Conservation (phyloP, 371 early-diverging fungal species). For the Fennellomyces sp. region DNA sequence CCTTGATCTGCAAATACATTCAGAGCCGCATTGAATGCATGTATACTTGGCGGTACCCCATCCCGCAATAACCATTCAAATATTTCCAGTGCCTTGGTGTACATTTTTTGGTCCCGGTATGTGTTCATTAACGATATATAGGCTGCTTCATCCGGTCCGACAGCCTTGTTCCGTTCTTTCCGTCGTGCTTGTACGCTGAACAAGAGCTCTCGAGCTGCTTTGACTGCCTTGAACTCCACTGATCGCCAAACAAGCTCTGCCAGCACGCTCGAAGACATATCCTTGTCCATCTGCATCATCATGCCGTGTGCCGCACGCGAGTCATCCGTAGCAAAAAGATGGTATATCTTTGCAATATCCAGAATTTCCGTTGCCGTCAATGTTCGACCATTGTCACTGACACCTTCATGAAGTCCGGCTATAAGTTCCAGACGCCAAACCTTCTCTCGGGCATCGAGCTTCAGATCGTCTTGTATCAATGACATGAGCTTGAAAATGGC, state of each 20-base stretch:
- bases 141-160: conserved; percentile 15
- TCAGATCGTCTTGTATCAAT: conserved; percentile 21
- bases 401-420: conserved; percentile 21
- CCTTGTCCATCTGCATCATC: conserved; percentile 5
- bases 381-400: conserved; percentile 17
- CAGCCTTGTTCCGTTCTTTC: background rate
- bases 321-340: conserved; percentile 3
- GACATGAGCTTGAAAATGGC: conserved; percentile 30
- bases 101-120: conserved; percentile 19
- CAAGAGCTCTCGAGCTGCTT: conserved; percentile 14
- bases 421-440: conserved; percentile 21
- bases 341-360: conserved; percentile 29
- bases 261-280: background rate
- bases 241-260: conserved; percentile 14
- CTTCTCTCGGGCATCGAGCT: conserved; percentile 20
- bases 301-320: background rate
- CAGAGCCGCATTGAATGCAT: conserved; percentile 49
- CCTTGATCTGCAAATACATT: conserved; percentile 49
- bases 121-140: conserved; percentile 37
- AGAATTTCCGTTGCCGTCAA: conserved; percentile 25
- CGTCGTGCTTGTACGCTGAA: conserved; percentile 3
- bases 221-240: conserved; percentile 19
- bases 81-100: conserved; percentile 33
- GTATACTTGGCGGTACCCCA: conserved; percentile 31
- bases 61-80: conserved; percentile 44